phyloP scores from a whole-genome alignment of 306 rosid species.

The Senna siamea region DNA sequence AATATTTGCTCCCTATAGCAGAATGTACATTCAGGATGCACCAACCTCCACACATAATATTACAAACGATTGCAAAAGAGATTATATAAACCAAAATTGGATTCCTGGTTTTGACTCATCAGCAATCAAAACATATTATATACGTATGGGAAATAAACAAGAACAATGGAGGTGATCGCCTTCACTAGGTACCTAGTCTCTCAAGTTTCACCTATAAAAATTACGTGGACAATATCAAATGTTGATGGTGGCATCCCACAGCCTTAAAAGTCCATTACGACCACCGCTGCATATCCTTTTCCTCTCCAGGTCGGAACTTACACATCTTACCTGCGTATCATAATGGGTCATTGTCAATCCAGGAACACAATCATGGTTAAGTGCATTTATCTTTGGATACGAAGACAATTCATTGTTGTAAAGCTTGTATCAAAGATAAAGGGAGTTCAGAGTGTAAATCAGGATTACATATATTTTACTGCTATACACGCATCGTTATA shows the following conservation, averaged over 20 bases:
- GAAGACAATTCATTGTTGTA: not conserved
- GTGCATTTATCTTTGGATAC: not conserved
- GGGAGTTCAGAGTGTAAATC: constrained; percentile 23
- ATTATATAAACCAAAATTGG: constrained; percentile 29
- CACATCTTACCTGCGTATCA: constrained; percentile 75
- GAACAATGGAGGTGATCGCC: constrained; percentile 19
- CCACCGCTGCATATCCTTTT: constrained; percentile 98
- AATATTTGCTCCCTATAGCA: constrained; percentile 23
- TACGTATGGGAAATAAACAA: constrained; percentile 36
- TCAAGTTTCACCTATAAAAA: constrained; percentile 29
- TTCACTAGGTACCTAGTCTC: constrained; percentile 21
- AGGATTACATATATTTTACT: constrained; percentile 6
- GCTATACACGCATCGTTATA: constrained; percentile 13
- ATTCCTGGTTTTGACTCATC: constrained; percentile 29
- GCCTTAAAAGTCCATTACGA: constrained; percentile 90
- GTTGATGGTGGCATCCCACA: constrained; percentile 99
- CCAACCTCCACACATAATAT: constrained; percentile 34
- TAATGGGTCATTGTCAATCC: constrained; percentile 36
- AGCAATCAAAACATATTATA: constrained; percentile 30
- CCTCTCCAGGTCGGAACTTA: constrained; percentile 90
- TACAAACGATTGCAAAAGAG: constrained; percentile 13
- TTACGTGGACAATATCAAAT: constrained; percentile 49
- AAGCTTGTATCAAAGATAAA: constrained; percentile 6
- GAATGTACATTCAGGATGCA: constrained; percentile 43
- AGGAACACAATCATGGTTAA: not conserved